Conservation (phyloP, 2,329 filamentous ascomycete species). For the Drechmeria coniospora region DNA sequence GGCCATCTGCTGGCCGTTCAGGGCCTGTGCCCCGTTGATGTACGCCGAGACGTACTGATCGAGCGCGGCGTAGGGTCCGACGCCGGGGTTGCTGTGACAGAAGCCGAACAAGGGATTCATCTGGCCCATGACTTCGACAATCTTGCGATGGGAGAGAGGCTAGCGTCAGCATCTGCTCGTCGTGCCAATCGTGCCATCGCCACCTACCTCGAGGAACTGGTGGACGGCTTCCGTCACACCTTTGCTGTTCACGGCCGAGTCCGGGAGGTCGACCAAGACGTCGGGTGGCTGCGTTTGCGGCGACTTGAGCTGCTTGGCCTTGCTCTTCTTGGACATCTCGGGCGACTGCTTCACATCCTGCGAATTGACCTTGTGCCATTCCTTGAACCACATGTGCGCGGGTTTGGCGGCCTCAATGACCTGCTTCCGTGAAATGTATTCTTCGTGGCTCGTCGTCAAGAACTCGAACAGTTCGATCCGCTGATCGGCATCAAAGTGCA, state of each 20-base stretch:
- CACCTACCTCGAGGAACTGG: slow-evolving; percentile 49
- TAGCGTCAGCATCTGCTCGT: too few species aligned
- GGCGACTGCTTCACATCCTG: slow-evolving; percentile 44
- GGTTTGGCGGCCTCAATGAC: slow-evolving; percentile 47
- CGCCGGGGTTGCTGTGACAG: slow-evolving; percentile 35
- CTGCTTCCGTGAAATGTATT: slow-evolving; percentile 61
- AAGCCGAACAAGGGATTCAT: slow-evolving; percentile 50
- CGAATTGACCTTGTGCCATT: slow-evolving; percentile 45
- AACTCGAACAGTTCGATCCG: slow-evolving; percentile 82
- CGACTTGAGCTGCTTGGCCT: slow-evolving; percentile 42
- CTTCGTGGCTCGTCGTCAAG: slow-evolving; percentile 58
- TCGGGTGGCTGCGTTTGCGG: slow-evolving; percentile 44
- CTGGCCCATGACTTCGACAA: slow-evolving; percentile 50
- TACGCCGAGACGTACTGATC: slow-evolving; percentile 40
- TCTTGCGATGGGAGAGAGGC: slow-evolving; percentile 30
- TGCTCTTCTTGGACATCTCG: slow-evolving; percentile 53
- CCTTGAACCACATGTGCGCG: slow-evolving; percentile 48
- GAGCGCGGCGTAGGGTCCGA: slow-evolving; percentile 42
- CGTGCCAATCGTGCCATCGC: too few species aligned
- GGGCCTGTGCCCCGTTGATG: slow-evolving; percentile 24
- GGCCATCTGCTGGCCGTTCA: slow-evolving; percentile 39
- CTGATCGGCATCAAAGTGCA: slow-evolving; percentile 62
- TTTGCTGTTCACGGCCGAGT: slow-evolving; percentile 41
- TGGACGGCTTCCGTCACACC: slow-evolving; percentile 46
- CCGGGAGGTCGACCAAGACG: slow-evolving; percentile 38